Base-by-base conservation (phyloP, 768 basidiomycete species). In the Hypholoma fasciculare region DNA sequence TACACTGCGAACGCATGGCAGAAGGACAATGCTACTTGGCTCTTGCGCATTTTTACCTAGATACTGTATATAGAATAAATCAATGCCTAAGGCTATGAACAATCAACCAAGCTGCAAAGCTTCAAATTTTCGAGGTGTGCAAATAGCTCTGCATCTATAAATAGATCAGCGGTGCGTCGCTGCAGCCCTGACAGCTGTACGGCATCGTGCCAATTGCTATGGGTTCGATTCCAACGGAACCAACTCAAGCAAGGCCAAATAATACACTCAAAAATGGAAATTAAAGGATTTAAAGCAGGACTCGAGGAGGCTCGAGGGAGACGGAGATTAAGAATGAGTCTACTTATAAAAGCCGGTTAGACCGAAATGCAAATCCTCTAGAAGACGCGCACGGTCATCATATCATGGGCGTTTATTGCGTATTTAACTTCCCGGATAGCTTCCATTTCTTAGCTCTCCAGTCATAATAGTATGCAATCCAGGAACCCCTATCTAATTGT, bases 301-400 rank as follows among this genome's bases (percentile, higher is more conserved):
- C 13, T 13, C 30, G 30, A 7, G 1, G 51, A 52, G 51, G 43
- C 43, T 54, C 53, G 53, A 54, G 17, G 11, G 30, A 46, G 53
- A 54, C 53, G 53, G 53, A 54, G 53, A 54, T 54, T 54, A 54
- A 54, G 55, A 39, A 49, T 34, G 30, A 23, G 23, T 23, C 11
- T 17, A 13, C 12, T 7, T 34, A 49, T 49, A 37, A 56, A 56
- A 49, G 40, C 49, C 48, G 55, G 55, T 4, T 26, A 40, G 48
- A 40, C 55, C 48, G 48, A 56, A 56, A 30, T 40, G 46, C 26
- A 49, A 37, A 49, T 49, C 46, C 19, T 48, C 38, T 40, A 26
- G 55, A 56, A 49, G 47, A 20, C 30, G 7, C 9, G 7, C 55
- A 14, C 49, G 39, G 55, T 56, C 27, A 39, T 49, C 39, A 49